phyloP scores from a whole-genome alignment of 495 filamentous ascomycete species.

The Bryoglossum gracile region DNA sequence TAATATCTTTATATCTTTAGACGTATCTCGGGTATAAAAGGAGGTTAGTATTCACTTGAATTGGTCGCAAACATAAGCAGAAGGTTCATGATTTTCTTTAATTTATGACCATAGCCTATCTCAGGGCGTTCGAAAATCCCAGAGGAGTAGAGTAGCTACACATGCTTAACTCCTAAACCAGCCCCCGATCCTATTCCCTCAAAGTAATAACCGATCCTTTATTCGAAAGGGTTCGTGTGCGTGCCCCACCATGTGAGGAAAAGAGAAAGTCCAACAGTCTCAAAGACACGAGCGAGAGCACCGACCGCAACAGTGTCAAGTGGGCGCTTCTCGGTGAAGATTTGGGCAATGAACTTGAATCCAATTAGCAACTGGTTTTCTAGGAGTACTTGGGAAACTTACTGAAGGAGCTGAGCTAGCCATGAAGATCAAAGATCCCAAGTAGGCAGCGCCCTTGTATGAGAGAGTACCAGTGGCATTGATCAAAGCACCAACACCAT shows the following conservation, averaged over 20 bases:
- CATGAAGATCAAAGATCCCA: conserved; percentile 85
- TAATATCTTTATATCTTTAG: too few relatives aligned
- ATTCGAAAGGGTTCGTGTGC: conserved; percentile 75
- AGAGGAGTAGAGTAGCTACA: too few relatives aligned
- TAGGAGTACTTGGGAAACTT: conserved; percentile 34
- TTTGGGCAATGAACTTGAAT: conserved; percentile 71
- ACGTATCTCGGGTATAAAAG: too few relatives aligned
- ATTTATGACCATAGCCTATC: too few relatives aligned
- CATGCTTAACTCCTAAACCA: too few relatives aligned
- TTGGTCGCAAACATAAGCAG: too few relatives aligned
- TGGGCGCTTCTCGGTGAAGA: conserved; percentile 86
- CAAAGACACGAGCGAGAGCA: conserved; percentile 71
- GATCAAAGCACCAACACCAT: conserved; percentile 90
- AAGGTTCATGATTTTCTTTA: too few relatives aligned
- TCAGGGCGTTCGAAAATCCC: too few relatives aligned
- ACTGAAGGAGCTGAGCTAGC: conserved; percentile 84
- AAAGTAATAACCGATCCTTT: conserved; percentile 23
- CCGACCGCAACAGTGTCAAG: conserved; percentile 83
- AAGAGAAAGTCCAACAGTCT: conserved; percentile 85
- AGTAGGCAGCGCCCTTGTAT: conserved; percentile 95
- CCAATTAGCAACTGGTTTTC: background rate
- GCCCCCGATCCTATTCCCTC: too few relatives aligned
- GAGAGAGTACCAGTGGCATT: conserved; percentile 89
- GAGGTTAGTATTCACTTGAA: too few relatives aligned
- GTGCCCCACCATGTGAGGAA: conserved; percentile 98